Evolutionary conservation across 2,329 filamentous ascomycete genomes (phyloP), one percentile per base, ranked within the genome.

Genomic region (Nigrograna mackinnonii): DNA sequence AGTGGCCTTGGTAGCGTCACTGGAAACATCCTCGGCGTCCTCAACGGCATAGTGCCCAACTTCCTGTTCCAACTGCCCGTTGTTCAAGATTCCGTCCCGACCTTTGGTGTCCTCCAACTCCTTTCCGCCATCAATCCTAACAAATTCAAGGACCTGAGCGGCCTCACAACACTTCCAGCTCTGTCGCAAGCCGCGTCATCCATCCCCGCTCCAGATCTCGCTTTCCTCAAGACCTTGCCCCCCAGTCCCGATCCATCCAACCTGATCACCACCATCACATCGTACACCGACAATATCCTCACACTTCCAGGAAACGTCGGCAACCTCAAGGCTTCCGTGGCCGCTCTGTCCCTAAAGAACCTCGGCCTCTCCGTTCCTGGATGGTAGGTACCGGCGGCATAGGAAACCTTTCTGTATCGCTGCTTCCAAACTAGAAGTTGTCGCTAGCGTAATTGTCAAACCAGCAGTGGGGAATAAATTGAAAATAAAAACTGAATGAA

Each of bases 1-100:
- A 45, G 20, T n/a, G 47, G 50, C 16, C 35, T 55, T 16, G 47
- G 52, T 18, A 20, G 31, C 33, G 22, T 51, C 11, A 53, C 50
- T 17, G 22, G 18, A 11, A 40, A 35, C 35, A 53, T 55, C 34
- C 41, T 50, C 28, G 16, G 18, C 12, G 28, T 47, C 26, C 47
- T 55, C 36, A 44, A 46, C 36, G 39, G 40, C 35, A 34, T 49
- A 5, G 48, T 52, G 13, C 50, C 50, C 32, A 39, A 44, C 37
- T 56, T 54, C 46, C 32, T 54, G 35, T 56, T 54, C 48, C 33
- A 54, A 40, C 48, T 54, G 2, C 52, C 52, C 32, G 48, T 52
- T 6, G 48, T 56, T 4, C 50, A 47, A 11, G 48, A 54, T 39
- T 35, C 42, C 1, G 48, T 49, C 18, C 35, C 52, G 13, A 49